Conservation (phyloP, 1,284 basidiomycete genomes). For the Leccinum griseonigrum region DNA sequence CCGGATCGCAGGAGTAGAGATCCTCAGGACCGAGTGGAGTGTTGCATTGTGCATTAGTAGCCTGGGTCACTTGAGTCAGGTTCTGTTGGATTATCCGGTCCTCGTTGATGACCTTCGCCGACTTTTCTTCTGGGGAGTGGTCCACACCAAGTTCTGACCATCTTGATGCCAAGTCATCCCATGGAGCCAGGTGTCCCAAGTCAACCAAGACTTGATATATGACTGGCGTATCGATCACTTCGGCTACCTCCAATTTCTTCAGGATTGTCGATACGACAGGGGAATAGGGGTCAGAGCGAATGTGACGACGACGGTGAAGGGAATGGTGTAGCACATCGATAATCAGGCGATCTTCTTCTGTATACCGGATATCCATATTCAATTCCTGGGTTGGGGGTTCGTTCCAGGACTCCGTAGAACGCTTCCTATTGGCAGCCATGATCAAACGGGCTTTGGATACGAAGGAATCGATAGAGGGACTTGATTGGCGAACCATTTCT, state of each 20-base stretch:
- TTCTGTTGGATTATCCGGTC: slow-evolving; percentile 37
- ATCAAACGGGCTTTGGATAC: slow-evolving; percentile 51
- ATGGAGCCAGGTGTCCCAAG: slow-evolving; percentile 70
- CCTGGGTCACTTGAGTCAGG: slow-evolving; percentile 8
- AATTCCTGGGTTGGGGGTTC: slow-evolving; percentile 32
- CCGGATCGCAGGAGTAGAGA: slow-evolving; percentile 54
- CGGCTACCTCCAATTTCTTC: slow-evolving; percentile 46
- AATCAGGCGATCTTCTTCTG: slow-evolving; percentile 58
- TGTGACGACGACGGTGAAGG: slow-evolving; percentile 55
- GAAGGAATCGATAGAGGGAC: slow-evolving; percentile 55
- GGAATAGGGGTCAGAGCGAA: slow-evolving; percentile 63
- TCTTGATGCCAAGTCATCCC: slow-evolving; percentile 60
- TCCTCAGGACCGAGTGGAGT: slow-evolving; percentile 53
- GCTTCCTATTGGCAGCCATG: slow-evolving; percentile 32
- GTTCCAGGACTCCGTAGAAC: slow-evolving; percentile 34
- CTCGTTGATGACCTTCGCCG: slow-evolving; percentile 29
- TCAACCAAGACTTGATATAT: slow-evolving; percentile 56
- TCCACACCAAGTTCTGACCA: slow-evolving; percentile 34
- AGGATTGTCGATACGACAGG: slow-evolving; percentile 58
- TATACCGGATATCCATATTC: slow-evolving; percentile 45
- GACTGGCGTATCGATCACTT: slow-evolving; percentile 38
- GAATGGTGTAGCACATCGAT: slow-evolving; percentile 65
- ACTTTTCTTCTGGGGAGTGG: slow-evolving; percentile 36
- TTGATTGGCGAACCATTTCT: slow-evolving; percentile 46
- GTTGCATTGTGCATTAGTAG: slow-evolving; percentile 6